phyloP scores from a whole-genome alignment of 2,329 filamentous ascomycete genomes.

The Ceratocystis destructans region DNA sequence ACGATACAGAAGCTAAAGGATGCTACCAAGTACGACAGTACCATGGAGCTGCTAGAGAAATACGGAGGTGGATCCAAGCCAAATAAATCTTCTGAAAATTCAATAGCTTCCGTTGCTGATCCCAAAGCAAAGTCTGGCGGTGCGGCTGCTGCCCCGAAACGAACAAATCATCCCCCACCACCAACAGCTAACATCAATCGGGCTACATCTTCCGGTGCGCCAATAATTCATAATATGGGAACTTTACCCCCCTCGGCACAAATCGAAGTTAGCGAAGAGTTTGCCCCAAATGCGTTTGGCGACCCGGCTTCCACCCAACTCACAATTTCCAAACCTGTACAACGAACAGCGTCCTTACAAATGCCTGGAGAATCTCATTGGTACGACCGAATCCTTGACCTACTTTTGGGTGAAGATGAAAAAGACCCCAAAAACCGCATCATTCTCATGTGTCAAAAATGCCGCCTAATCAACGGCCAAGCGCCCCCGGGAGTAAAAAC shows the following conservation, averaged over 20 bases:
- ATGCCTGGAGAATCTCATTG: slow-evolving; percentile 46
- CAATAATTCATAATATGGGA: slow-evolving; percentile 23
- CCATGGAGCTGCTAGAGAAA: slow-evolving; percentile 81
- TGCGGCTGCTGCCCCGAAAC: slow-evolving; percentile 9
- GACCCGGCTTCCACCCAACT: slow-evolving; percentile 22
- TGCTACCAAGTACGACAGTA: slow-evolving; percentile 92
- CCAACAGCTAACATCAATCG: slow-evolving; percentile 49
- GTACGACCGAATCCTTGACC: slow-evolving; percentile 90
- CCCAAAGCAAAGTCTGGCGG: slow-evolving; percentile 2
- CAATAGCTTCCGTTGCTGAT: slow-evolving; percentile 24
- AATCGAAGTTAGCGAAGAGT: slow-evolving; percentile 40
- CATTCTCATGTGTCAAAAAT: slow-evolving; percentile 68
- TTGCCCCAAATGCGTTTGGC: slow-evolving; percentile 58
- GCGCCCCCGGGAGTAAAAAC: slow-evolving; percentile 73
- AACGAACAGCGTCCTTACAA: neutral
- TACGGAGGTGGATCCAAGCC: slow-evolving; percentile 57
- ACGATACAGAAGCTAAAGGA: slow-evolving; percentile 92
- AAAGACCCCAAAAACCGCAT: slow-evolving; percentile 82
- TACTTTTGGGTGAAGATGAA: slow-evolving; percentile 89
- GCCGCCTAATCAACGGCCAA: slow-evolving; percentile 86
- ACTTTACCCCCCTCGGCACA: slow-evolving; percentile 25
- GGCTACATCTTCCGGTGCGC: slow-evolving; percentile 23
- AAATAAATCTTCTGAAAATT: slow-evolving; percentile 24
- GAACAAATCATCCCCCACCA: slow-evolving; percentile 32
- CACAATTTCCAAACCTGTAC: slow-evolving; percentile 17